Conservation (phyloP, 768 basidiomycete species). For the Mycena belliarum region DNA sequence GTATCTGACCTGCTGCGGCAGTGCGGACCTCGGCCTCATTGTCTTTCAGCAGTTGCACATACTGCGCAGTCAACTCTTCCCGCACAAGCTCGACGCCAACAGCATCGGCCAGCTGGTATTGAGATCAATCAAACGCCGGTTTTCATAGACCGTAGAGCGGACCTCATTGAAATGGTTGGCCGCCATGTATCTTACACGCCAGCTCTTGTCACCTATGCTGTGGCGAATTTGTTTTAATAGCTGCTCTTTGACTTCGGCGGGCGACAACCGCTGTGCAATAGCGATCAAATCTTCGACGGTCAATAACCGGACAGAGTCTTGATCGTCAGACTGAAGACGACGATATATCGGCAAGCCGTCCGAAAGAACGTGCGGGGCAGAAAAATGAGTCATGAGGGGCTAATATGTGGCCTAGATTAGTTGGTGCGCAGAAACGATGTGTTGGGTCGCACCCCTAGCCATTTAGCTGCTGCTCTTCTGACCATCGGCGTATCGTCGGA, state of each 20-base stretch:
- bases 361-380: conserved; percentile 76
- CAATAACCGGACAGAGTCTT: conserved; percentile 94
- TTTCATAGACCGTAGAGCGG: conserved; percentile 10
- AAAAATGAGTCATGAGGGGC: conserved; percentile 79
- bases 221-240: conserved; percentile 85
- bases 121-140: conserved; percentile 1
- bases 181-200: conserved; percentile 99
- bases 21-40: conserved; percentile 99
- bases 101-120: conserved; percentile 77
- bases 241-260: conserved; percentile 90
- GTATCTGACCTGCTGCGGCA: conserved; percentile 94
- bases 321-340: conserved; percentile 92
- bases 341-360: conserved; percentile 93
- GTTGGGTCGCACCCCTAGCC: conserved; percentile 78
- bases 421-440: conserved; percentile 1
- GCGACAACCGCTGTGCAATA: conserved; percentile 81
- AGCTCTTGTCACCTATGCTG: conserved; percentile 93
- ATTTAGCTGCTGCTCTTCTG: conserved; percentile 91
- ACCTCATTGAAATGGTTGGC: conserved; percentile 97
- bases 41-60: conserved; percentile 92
- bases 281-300: conserved; percentile 96
- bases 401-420: conserved; percentile 32
- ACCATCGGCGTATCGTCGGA: conserved; percentile 99
- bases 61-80: conserved; percentile 92
- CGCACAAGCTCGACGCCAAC: conserved; percentile 88